Evolutionary conservation across 768 basidiomycete genomes (phyloP), one percentile per base, ranked within the genome.

Genomic region (Collybia nuda): DNA sequence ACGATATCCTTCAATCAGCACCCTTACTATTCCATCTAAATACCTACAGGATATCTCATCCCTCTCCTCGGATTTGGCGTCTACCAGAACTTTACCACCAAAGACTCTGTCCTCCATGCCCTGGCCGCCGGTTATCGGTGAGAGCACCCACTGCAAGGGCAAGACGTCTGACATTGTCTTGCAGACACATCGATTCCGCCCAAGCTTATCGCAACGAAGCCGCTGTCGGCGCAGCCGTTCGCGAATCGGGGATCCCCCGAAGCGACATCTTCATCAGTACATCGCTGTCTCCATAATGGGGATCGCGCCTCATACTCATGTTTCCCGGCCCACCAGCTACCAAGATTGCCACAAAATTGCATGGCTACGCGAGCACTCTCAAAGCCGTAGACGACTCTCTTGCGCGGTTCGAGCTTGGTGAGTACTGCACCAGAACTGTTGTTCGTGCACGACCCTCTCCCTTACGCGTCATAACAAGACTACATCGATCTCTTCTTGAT

Each of bases 171-270:
- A 44, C 40, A 5, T 35, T 23, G 21, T 29, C 7, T 29, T 17
- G 1, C 48, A 88, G 88, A 48, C 90, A 88, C 50, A 69, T 90
- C 38, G 90, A 91, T 63, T 79, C 85, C 0, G 90, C 90, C 1
- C 85, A 85, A 54, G 69, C 73, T 29, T 91, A 90, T 62, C 70
- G 67, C 50, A 88, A 88, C 53, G 86, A 89, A 61, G 74, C 73
- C 2, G 71, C 72, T 7, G 86, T 88, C 12, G 84, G 81, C 1
- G 72, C 77, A 22, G 85, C 84, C 1, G 62, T 86, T 19, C 69
- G 70, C 51, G 81, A 81, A 47, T 82, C 79, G 42, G 80, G 77
- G 2, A 48, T 90, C 8, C 56, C 70, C 0, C 71, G 88, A 52
- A 69, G 70, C n/a, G 78, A 87, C 11, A 55, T 89, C 28, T 91